Conservation (phyloP, 495 filamentous ascomycete genomes). For the Friedmanniomyces endolithicus region DNA sequence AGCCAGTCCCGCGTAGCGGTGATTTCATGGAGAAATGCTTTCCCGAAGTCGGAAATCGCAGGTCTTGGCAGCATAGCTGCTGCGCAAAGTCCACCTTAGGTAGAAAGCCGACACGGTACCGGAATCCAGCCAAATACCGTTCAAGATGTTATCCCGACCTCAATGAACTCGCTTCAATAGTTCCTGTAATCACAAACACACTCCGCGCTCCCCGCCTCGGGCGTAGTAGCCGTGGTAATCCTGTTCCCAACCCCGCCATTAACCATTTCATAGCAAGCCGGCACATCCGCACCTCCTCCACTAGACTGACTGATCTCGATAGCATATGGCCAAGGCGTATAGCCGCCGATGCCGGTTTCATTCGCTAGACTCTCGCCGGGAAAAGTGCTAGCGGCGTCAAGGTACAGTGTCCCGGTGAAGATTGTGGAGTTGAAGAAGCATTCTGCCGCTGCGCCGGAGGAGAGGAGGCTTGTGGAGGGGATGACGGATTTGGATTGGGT, state of each 20-base stretch:
- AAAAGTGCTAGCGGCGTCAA: constrained; percentile 20
- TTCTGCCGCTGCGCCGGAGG: constrained; percentile 23
- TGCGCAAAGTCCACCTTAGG: too few relatives aligned
- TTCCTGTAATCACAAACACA: constrained; percentile 30
- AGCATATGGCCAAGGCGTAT: constrained; percentile 36
- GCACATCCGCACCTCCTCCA: constrained; percentile 31
- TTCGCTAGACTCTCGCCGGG: constrained; percentile 2
- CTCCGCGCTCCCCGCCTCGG: constrained; percentile 13
- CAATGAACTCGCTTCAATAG: neutral
- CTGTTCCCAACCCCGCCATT: constrained; percentile 18
- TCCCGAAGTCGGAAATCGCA: too few relatives aligned
- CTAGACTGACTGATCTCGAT: constrained; percentile 36
- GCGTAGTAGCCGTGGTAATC: constrained; percentile 10
- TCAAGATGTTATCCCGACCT: too few relatives aligned
- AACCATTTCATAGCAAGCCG: constrained; percentile 32
- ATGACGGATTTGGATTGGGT: constrained; percentile 34
- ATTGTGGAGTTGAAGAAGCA: constrained; percentile 42
- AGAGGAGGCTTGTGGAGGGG: constrained; percentile 28
- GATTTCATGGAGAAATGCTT: too few relatives aligned
- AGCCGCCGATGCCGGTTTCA: constrained; percentile 13
- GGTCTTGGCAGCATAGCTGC: too few relatives aligned
- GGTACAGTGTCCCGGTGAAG: constrained; percentile 41
- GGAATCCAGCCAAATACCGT: too few relatives aligned
- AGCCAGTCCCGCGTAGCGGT: too few relatives aligned
- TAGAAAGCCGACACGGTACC: too few relatives aligned